Evolutionary conservation across 148 eudicot genomes (phyloP).

Genomic region (Diospyros kaki): DNA sequence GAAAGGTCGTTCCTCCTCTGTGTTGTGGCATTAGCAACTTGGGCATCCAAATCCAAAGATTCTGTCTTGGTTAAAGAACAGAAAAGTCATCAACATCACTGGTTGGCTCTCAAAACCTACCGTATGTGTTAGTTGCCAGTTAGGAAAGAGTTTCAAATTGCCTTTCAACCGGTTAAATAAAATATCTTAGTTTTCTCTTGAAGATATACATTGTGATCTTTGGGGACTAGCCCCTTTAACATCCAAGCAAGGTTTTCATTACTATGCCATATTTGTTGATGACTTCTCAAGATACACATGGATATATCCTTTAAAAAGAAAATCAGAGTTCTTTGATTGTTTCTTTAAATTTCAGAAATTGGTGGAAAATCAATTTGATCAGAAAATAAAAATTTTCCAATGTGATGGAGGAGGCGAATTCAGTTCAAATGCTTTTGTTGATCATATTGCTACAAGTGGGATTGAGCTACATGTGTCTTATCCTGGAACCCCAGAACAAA

Average conservation of each 20-base stretch:
- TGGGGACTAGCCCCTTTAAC: neutral
- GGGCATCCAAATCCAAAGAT: neutral
- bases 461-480: neutral
- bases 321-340: neutral
- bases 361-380: neutral
- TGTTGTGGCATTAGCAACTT: neutral
- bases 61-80: too few species aligned
- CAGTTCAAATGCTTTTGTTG: neutral
- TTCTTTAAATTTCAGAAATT: neutral
- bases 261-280: neutral
- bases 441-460: neutral
- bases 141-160: neutral
- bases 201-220: neutral
- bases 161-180: neutral
- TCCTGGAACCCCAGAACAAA: neutral
- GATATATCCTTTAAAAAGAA: constrained; percentile 5
- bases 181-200: neutral
- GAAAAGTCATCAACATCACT: neutral
- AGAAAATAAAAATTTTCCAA: neutral
- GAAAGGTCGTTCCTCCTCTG: neutral
- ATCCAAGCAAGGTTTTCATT: neutral
- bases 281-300: neutral
- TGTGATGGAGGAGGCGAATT: neutral
- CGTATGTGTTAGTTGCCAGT: neutral
- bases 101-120: neutral